phyloP scores from a whole-genome alignment of 2,329 filamentous ascomycete genomes.

The Bipolaris gigantea region DNA sequence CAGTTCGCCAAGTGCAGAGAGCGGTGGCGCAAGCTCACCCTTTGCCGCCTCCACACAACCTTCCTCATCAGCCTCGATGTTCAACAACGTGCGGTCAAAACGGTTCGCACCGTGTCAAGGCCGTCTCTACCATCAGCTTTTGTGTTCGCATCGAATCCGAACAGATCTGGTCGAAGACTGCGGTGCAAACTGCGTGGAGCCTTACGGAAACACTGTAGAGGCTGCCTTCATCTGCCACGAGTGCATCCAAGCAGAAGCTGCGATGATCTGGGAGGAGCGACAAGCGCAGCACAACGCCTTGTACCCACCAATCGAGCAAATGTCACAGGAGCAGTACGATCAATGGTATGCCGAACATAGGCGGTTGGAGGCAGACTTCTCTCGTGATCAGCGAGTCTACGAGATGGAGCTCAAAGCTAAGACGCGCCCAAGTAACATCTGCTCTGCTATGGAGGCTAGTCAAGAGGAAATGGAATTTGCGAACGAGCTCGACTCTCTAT shows the following conservation, averaged over 20 bases:
- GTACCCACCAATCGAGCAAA: constrained; percentile 33
- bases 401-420: constrained; percentile 29
- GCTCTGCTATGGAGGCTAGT: constrained; percentile 33
- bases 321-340: constrained; percentile 39
- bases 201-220: constrained; percentile 19
- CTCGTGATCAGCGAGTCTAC: constrained; percentile 30
- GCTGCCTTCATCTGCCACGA: constrained; percentile 39
- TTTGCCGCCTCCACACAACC: constrained; percentile 10
- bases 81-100: constrained; percentile 30
- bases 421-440: constrained; percentile 35
- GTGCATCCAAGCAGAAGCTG: constrained; percentile 34
- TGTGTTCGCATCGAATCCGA: constrained; percentile 41
- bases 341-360: constrained; percentile 36
- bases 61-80: constrained; percentile 11
- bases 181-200: constrained; percentile 40
- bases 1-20: constrained; percentile 23
- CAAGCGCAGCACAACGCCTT: constrained; percentile 31
- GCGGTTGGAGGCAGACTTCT: constrained; percentile 33
- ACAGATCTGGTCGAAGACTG: constrained; percentile 43
- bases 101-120: constrained; percentile 40
- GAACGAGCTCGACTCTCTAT: constrained; percentile 36
- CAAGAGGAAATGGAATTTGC: constrained; percentile 39
- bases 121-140: constrained; percentile 41
- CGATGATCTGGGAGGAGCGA: constrained; percentile 33
- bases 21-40: constrained; percentile 13